These are phyloP conservation scores for Sporothrix inflata DNA, from an alignment of 2,329 filamentous ascomycete genomes.

Conservation along the genomic window DNA sequence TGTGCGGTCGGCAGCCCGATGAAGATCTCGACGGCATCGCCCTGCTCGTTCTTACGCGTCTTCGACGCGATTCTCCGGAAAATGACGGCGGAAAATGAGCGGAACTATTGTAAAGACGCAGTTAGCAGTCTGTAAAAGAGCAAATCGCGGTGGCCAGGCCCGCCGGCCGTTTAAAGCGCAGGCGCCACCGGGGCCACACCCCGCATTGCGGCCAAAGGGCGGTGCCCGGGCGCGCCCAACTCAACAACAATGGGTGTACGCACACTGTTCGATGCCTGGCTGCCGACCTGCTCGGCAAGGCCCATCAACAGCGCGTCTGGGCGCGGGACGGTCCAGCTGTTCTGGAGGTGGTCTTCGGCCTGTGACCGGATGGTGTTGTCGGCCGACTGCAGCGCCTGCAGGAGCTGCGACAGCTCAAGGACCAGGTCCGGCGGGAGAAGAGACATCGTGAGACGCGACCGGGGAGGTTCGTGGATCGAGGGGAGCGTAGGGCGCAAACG, in stretches of 20 bases:
- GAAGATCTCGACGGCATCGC: conserved; percentile 81
- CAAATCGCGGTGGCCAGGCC: background rate
- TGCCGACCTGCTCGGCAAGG: conserved; percentile 86
- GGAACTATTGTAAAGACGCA: conserved; percentile 60
- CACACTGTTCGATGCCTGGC: conserved; percentile 73
- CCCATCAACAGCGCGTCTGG: conserved; percentile 93
- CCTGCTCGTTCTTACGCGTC: conserved; percentile 73
- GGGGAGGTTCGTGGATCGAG: conserved; percentile 16
- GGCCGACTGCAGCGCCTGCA: conserved; percentile 84
- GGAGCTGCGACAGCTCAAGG: conserved; percentile 79
- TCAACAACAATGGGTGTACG: conserved; percentile 37
- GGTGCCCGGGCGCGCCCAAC: background rate
- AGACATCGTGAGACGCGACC: conserved; percentile 63
- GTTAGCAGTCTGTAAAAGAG: conserved; percentile 11
- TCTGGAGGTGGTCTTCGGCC: conserved; percentile 88
- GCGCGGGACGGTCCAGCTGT: conserved; percentile 80
- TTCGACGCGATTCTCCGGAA: conserved; percentile 94
- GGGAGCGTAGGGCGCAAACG: conserved; percentile 2
- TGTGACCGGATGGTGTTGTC: conserved; percentile 85
- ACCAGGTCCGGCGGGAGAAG: conserved; percentile 83
- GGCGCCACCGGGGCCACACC: background rate
- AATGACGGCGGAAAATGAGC: conserved; percentile 89
- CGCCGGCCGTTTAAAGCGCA: background rate
- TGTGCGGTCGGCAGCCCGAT: conserved; percentile 75
- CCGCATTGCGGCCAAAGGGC: background rate